These are phyloP conservation scores for Actinomortierella ambigua DNA, from an alignment of 371 early-diverging fungal genomes.

Conservation along the genomic window DNA sequence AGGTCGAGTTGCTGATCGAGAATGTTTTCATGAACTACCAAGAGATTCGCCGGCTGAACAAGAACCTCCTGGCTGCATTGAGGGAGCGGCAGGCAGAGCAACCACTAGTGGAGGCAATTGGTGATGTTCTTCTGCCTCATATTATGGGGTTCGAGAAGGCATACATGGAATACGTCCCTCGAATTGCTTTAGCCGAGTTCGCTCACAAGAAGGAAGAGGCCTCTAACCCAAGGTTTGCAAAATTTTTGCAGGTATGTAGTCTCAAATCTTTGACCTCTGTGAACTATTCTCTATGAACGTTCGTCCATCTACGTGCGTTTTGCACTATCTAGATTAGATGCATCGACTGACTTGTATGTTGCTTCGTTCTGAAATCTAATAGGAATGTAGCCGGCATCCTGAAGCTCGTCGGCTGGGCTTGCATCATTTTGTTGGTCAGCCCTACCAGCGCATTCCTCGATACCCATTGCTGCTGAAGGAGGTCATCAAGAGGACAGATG, in stretches of 20 bases:
- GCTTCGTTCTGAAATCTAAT: too few species aligned
- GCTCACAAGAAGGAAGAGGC: conserved; percentile 78
- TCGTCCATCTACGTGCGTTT: not conserved
- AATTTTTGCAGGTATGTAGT: conserved; percentile 69
- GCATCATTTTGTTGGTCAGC: conserved; percentile 84
- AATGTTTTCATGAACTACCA: conserved; percentile 83
- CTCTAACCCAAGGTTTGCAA: conserved; percentile 71
- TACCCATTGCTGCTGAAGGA: conserved; percentile 88
- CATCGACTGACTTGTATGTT: not conserved
- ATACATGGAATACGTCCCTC: conserved; percentile 86
- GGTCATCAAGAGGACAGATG: conserved; percentile 82
- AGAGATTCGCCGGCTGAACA: conserved; percentile 75
- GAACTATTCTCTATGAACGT: not conserved
- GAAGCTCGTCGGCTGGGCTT: conserved; percentile 82
- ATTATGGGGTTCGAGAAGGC: conserved; percentile 74
- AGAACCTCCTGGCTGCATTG: conserved; percentile 65
- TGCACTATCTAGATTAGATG: not conserved
- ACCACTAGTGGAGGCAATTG: conserved; percentile 78
- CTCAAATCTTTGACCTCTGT: not conserved
- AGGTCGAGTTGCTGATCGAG: conserved; percentile 66
- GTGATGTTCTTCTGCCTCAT: conserved; percentile 82
- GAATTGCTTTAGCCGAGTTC: conserved; percentile 84
- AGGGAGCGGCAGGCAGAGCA: conserved; percentile 73
- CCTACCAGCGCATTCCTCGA: conserved; percentile 87
- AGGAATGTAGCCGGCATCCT: conserved; percentile 75